Conservation (phyloP, 2,329 filamentous ascomycete species). For the Coniella vitis region DNA sequence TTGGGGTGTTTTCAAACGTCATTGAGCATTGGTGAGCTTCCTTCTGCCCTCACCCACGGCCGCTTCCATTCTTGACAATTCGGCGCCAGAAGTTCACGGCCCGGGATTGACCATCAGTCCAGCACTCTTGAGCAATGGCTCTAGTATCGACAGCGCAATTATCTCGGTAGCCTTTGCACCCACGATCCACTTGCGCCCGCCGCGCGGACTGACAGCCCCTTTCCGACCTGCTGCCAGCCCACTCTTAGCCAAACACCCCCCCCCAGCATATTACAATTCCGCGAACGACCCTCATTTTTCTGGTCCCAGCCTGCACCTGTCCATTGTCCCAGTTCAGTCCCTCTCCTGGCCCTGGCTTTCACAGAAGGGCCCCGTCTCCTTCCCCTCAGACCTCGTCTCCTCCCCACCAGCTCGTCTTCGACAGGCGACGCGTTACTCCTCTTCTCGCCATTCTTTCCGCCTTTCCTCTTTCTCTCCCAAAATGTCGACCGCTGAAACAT, state of each 20-base stretch:
- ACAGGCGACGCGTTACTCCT: not conserved
- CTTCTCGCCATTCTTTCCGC: too few species aligned
- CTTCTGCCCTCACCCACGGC: not conserved
- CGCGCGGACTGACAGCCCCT: not conserved
- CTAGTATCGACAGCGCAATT: not conserved
- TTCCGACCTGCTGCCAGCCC: constrained; percentile 1
- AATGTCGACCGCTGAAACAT: constrained; percentile 18
- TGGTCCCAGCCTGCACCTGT: not conserved
- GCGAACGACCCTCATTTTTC: not conserved
- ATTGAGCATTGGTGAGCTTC: constrained; percentile 1
- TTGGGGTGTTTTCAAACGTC: constrained; percentile 1
- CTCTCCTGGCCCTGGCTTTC: not conserved
- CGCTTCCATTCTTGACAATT: not conserved
- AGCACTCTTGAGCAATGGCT: not conserved
- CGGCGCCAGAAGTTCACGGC: not conserved
- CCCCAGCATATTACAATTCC: not conserved
- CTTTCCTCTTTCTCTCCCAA: not conserved
- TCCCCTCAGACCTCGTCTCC: not conserved
- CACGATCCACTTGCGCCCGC: not conserved
- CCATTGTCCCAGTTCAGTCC: not conserved
- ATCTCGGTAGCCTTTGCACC: not conserved
- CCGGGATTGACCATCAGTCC: not conserved
- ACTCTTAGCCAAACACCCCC: not conserved
- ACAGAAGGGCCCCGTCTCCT: not conserved
- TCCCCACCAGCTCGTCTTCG: not conserved